A percentile compares a stretch with the other conserved stretches of the same genome.
phyloP scores from a whole-genome alignment of 257 asterid genomes.

The Ligustrum vulgare region DNA sequence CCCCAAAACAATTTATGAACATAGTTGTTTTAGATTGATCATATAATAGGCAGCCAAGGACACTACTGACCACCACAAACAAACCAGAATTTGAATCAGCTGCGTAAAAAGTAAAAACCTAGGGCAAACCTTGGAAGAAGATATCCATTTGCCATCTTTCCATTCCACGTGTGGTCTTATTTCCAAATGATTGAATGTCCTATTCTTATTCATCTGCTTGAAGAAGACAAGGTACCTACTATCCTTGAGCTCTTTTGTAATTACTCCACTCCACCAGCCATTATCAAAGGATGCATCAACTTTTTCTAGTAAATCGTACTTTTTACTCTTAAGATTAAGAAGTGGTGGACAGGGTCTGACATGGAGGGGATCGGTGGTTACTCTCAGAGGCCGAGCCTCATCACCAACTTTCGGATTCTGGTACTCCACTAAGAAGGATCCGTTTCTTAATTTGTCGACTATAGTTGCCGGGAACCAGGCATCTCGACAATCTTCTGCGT shows the following conservation, averaged over 20 bases:
- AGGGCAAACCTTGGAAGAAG: constrained; percentile 59
- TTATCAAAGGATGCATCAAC: constrained; percentile 61
- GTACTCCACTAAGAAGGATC: constrained; percentile 45
- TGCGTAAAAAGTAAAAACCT: not conserved
- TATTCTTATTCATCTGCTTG: constrained; percentile 38
- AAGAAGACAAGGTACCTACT: constrained; percentile 48
- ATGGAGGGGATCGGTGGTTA: constrained; percentile 42
- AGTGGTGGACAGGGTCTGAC: constrained; percentile 78
- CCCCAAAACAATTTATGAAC: not conserved
- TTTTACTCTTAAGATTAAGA: constrained; percentile 49
- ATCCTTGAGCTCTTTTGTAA: constrained; percentile 53
- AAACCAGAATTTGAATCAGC: constrained; percentile 1
- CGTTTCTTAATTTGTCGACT: constrained; percentile 37
- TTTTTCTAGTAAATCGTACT: constrained; percentile 54
- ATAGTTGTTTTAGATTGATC: too few species aligned
- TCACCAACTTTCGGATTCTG: constrained; percentile 14
- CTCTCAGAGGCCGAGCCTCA: constrained; percentile 20
- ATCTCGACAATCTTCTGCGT: constrained; percentile 38
- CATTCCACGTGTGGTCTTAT: constrained; percentile 80
- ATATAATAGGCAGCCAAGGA: not conserved
- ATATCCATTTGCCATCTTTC: constrained; percentile 74
- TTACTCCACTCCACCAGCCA: constrained; percentile 72
- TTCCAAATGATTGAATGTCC: constrained; percentile 39
- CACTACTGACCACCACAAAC: not conserved
- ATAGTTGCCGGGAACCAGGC: constrained; percentile 68